A percentile compares a stretch with the other conserved stretches of the same genome.
These are phyloP conservation scores for Thraustochytrium striatum DNA, from an alignment of 352 stramenopile species.

Conservation along the genomic window DNA sequence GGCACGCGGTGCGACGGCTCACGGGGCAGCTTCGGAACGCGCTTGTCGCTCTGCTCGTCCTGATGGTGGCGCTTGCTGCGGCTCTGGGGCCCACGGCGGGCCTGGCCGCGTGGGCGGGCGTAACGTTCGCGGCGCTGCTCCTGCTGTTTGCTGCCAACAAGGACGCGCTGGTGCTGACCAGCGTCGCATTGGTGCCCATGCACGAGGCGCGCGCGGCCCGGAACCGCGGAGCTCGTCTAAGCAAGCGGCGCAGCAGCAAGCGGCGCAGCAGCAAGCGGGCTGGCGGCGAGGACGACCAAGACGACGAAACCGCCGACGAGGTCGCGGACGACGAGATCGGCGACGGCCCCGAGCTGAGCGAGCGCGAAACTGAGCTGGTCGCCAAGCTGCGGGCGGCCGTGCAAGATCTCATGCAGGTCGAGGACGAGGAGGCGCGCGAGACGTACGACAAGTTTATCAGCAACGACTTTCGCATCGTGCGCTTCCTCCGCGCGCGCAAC, in stretches of 20 bases:
- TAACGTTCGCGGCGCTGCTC: background rate
- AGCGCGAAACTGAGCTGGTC: background rate
- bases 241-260: background rate
- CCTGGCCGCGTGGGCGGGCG: background rate
- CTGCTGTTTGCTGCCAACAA: background rate
- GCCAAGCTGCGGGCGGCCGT: background rate
- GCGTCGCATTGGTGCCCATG: background rate
- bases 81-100: background rate
- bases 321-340: conserved; percentile 2
- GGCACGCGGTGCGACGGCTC: too few species aligned
- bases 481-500: conserved; percentile 25
- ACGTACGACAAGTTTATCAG: conserved; percentile 9
- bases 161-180: background rate
- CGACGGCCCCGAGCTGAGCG: conserved; percentile 16
- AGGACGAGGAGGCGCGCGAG: background rate
- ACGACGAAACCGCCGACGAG: background rate
- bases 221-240: background rate
- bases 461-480: conserved; percentile 21
- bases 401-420: background rate
- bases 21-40: background rate
- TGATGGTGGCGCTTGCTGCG: background rate
- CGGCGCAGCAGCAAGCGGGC: background rate
- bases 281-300: background rate
- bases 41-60: background rate
- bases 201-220: background rate